phyloP scores from a whole-genome alignment of 345 rosid species.

The Leavenworthia alabamica region DNA sequence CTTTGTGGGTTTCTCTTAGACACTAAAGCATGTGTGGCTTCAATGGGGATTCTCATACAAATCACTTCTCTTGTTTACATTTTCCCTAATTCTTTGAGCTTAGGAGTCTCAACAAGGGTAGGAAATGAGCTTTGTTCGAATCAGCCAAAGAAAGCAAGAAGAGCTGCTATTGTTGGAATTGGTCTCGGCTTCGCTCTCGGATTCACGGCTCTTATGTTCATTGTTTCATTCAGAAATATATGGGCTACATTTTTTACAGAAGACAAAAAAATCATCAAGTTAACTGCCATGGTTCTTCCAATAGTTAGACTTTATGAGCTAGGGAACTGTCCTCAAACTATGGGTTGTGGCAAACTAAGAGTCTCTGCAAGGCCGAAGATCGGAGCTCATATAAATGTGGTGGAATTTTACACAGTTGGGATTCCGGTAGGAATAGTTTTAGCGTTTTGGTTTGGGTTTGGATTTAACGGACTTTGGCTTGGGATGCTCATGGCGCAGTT shows the following conservation, averaged over 20 bases:
- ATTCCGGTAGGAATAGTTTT: slow-evolving; percentile 11
- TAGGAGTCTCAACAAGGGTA: slow-evolving; percentile 24
- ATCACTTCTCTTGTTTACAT: slow-evolving; percentile 30
- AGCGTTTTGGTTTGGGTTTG: slow-evolving; percentile 20
- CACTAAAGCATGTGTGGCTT: slow-evolving; percentile 23
- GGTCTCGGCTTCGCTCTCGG: slow-evolving; percentile 26
- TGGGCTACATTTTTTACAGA: slow-evolving; percentile 25
- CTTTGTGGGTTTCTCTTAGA: slow-evolving; percentile 19
- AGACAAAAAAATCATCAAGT: not conserved
- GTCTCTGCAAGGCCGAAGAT: slow-evolving; percentile 28
- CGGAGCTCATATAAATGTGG: slow-evolving; percentile 7
- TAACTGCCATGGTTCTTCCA: slow-evolving; percentile 18
- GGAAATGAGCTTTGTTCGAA: slow-evolving; percentile 27
- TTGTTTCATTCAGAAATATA: slow-evolving; percentile 8
- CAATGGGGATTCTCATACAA: slow-evolving; percentile 29
- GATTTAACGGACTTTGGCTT: slow-evolving; percentile 28
- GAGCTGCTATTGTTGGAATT: slow-evolving; percentile 25
- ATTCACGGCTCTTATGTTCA: slow-evolving; percentile 16
- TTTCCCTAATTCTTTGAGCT: slow-evolving; percentile 20
- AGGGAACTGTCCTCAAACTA: slow-evolving; percentile 28
- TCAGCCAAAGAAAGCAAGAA: slow-evolving; percentile 12
- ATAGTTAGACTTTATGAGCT: slow-evolving; percentile 29
- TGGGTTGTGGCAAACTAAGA: slow-evolving; percentile 17
- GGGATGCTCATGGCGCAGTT: slow-evolving; percentile 30
- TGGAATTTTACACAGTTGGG: slow-evolving; percentile 23